These are phyloP conservation scores for Sabuloglossum arenarium DNA, from an alignment of 495 filamentous ascomycete species.

Conservation along the genomic window DNA sequence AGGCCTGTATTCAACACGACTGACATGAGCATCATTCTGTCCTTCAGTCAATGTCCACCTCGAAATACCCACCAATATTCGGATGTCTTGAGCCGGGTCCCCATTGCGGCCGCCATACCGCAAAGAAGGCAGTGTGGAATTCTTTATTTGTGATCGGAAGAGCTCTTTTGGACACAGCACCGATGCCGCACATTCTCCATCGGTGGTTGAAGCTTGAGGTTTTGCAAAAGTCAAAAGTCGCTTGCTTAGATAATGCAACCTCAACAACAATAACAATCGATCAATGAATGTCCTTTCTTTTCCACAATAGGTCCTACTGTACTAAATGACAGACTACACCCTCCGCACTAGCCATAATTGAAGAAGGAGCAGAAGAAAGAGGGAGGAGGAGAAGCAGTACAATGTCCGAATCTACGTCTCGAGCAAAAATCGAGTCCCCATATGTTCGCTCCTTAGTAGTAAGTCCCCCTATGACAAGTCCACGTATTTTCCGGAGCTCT, in stretches of 20 bases:
- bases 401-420: not conserved
- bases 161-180: not conserved
- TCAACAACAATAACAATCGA: too few relatives aligned
- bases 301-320: not conserved
- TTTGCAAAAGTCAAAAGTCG: not conserved
- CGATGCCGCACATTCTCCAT: constrained; percentile 1
- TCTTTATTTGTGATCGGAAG: not conserved
- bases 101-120: not conserved
- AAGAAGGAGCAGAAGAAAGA: constrained; percentile 5
- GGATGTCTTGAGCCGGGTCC: not conserved
- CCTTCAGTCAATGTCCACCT: not conserved
- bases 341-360: constrained; percentile 4
- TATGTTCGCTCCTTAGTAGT: constrained; percentile 26
- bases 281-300: too few relatives aligned
- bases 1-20: constrained; percentile 29
- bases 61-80: not conserved
- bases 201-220: not conserved
- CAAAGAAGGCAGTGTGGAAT: not conserved
- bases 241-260: not conserved
- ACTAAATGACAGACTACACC: not conserved
- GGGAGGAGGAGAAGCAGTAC: not conserved
- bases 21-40: not conserved
- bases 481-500: not conserved
- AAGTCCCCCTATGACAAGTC: constrained; percentile 5
- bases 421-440: constrained; percentile 17